These are phyloP conservation scores for Rosa lucieae DNA, from an alignment of 306 rosid genomes.

Conservation along the genomic window DNA sequence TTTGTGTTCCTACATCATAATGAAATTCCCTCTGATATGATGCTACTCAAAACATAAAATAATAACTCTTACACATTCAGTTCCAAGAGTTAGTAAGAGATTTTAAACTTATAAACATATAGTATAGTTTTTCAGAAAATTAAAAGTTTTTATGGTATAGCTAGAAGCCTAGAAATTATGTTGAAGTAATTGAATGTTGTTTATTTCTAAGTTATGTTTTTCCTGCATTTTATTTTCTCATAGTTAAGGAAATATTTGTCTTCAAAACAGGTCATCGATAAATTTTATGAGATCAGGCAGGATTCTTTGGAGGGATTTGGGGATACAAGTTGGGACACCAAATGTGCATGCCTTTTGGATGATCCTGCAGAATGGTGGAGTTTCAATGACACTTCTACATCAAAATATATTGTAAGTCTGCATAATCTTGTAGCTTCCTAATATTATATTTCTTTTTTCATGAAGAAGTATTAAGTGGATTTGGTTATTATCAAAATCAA, in stretches of 20 bases:
- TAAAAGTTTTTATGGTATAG: background rate
- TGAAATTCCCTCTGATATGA: too few relatives aligned
- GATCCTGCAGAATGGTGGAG: constrained; percentile 79
- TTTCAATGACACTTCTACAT: constrained; percentile 72
- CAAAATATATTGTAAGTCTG: constrained; percentile 80
- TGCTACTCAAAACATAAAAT: too few relatives aligned
- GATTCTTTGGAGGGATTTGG: constrained; percentile 40
- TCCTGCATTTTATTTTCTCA: background rate
- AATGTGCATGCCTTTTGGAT: constrained; percentile 70
- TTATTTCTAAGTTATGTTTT: background rate
- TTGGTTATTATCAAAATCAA: background rate
- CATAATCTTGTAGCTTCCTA: constrained; percentile 19
- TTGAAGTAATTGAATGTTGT: constrained; percentile 3
- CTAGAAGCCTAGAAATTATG: background rate
- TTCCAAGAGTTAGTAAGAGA: too few relatives aligned
- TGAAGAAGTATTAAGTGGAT: background rate
- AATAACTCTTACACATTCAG: too few relatives aligned
- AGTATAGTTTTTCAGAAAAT: background rate
- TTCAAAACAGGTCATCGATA: constrained; percentile 60
- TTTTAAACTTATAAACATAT: too few relatives aligned
- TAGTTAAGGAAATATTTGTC: constrained; percentile 28
- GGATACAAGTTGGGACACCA: constrained; percentile 68
- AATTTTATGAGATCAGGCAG: constrained; percentile 79
- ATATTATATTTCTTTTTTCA: background rate
- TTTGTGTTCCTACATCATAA: too few relatives aligned